These are phyloP conservation scores for Vitis rupestris DNA, from an alignment of 164 flowering plant genomes.

Conservation along the genomic window DNA sequence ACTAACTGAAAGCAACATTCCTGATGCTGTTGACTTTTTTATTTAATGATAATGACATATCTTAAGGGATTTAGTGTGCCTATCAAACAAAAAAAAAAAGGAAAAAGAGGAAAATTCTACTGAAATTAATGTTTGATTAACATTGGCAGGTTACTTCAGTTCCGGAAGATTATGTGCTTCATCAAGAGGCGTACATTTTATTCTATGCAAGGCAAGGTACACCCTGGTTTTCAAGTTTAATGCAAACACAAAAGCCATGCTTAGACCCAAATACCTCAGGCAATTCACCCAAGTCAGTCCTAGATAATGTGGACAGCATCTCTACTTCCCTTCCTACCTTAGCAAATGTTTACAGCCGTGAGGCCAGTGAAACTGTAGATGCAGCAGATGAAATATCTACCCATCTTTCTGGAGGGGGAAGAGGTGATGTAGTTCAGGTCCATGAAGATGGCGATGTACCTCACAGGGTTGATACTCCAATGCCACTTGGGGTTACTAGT, in stretches of 20 bases:
- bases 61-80: too few relatives aligned
- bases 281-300: conserved; percentile 68
- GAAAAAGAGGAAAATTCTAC: not conserved
- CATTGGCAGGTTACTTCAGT: conserved; percentile 42
- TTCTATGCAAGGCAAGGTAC: conserved; percentile 76
- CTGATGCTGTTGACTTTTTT: not conserved
- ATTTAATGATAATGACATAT: too few relatives aligned
- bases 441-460: conserved; percentile 9
- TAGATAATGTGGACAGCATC: conserved; percentile 35
- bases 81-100: too few relatives aligned
- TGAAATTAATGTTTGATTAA: not conserved
- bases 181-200: conserved; percentile 77
- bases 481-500: not conserved
- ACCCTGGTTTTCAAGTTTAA: conserved; percentile 66
- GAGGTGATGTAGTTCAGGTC: not conserved
- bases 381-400: conserved; percentile 13
- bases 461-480: conserved; percentile 1
- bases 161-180: conserved; percentile 45
- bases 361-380: conserved; percentile 13
- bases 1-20: not conserved
- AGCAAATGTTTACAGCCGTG: not conserved
- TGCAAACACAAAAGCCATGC: conserved; percentile 34
- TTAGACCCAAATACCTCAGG: conserved; percentile 4
- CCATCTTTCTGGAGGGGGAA: conserved; percentile 1
- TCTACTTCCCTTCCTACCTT: conserved; percentile 11